Percentiles rank a stretch among this genome's conserved stretches.
Evolutionary conservation across 116 monocot species (phyloP).

Genomic region (Posidonia oceanica): DNA sequence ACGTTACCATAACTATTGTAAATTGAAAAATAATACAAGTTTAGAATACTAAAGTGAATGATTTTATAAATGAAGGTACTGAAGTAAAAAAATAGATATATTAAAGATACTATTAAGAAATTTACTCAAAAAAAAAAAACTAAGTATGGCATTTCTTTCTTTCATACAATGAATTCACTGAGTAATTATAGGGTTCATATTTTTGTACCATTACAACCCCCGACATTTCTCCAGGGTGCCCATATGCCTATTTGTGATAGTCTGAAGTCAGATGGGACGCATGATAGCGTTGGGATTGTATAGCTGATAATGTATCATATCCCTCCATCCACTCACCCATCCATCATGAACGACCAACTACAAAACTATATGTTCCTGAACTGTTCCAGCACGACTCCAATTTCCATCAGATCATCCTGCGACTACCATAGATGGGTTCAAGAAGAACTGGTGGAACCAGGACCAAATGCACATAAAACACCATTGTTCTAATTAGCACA

Average conservation of each 20-base stretch:
- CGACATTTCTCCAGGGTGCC: conserved; percentile 6
- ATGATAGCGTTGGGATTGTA: background rate
- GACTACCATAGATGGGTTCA: background rate
- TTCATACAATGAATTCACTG: background rate
- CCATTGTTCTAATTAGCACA: too few species aligned
- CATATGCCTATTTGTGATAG: conserved; percentile 12
- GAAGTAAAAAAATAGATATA: too few species aligned
- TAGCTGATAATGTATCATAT: background rate
- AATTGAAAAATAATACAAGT: too few species aligned
- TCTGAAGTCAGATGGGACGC: conserved; percentile 6
- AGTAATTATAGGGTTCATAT: background rate
- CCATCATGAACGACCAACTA: background rate
- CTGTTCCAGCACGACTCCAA: background rate
- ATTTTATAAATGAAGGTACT: too few species aligned
- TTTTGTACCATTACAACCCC: background rate
- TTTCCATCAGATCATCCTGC: background rate
- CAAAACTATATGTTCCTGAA: background rate
- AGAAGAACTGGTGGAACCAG: background rate
- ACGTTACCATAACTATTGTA: too few species aligned
- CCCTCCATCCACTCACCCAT: background rate
- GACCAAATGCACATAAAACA: background rate
- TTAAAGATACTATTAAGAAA: too few species aligned
- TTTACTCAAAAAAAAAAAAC: too few species aligned
- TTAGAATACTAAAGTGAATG: too few species aligned
- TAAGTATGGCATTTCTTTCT: background rate